Evolutionary conservation across 495 filamentous ascomycete species (phyloP), one percentile per base, ranked within the genome.

Genomic region (Penicillium canescens): DNA sequence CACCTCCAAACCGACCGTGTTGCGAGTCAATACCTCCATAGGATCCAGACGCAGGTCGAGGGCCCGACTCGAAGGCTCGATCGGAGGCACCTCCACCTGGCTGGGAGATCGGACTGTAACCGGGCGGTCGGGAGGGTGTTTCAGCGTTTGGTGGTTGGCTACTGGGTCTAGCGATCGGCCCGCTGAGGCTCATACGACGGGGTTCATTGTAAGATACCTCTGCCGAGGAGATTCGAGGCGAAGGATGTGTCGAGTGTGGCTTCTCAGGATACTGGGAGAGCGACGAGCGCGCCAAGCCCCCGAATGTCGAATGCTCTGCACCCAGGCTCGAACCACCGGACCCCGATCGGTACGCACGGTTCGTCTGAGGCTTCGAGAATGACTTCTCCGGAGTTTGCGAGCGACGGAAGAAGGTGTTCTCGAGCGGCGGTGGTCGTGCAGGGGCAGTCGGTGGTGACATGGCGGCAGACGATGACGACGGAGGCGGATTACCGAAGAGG

Each of bases 331-430:
- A 60, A 13, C 70, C 73, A 4, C 73, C 73, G 0, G 78, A 81
- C 26, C 69, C 69, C 13, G 78, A 74, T 46, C 74, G 72, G 42
- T 74, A 79, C 0, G 71, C 64, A 9, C 76, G 70, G 24, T 59
- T 62, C 11, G 65, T 50, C 42, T 60, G 64, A 9, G 53, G 60
- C 56, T 69, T 76, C 7, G 68, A 62, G 52, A 62, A 72, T 12
- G 65, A 73, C 49, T 83, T 82, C 26, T 92, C 88, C 8, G 90
- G 90, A 2, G 90, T 92, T 58, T 89, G 84, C 3, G 89, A 87
- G 37, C 86, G 81, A 37, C 85, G 83, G 57, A 83, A 86, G 7
- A 78, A 64, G 4, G 74, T 72, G 63, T 89, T 85, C 12, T 90
- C 86, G 48, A 73, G 66, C 52, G 73, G 77, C 57, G 66, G 79